Base-by-base conservation (phyloP, 2,329 filamentous ascomycete genomes). In the Bipolaris zeicola region DNA sequence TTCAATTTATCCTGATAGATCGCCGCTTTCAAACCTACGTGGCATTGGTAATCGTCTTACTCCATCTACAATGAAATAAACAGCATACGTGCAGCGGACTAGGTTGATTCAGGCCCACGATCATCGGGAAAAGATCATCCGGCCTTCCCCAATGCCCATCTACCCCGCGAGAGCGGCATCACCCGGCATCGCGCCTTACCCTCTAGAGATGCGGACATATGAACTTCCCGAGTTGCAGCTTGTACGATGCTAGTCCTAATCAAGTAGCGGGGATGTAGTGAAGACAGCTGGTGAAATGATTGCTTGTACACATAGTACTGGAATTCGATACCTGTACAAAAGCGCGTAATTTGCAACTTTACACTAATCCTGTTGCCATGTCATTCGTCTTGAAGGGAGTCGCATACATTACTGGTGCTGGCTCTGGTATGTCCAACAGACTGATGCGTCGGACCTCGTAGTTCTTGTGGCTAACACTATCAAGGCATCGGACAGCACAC, bases 401-500 rank as follows among this genome's bases (percentile, higher is more conserved):
- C 36, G 80, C 80, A 18, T 81, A 82, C 60, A 77, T 83, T 49
- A 82, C 80, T 3, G 81, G 80, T 28, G 80, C 79, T 34, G 79
- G 76, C 18, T 81, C 80, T 43, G 80, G 79, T 79, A 69, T 57
- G 70, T 38, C 22, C 1, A 11, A 16, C 13, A 48, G 16, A 28
- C 14, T 43, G 22, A 13, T 10, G 20, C 36, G 33, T 26, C 14
- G 22, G 33, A n/a, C 7, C 37, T 16, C 37, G 7, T 39, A 16
- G 22, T 36, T 31, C 11, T 41, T 39, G 41, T 8, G 24, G 20
- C 52, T 64, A 13, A 67, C n/a, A 28, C 13, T 3, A 37, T 6
- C 0, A 54, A 82, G 82, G 82, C 62, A 83, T 84, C 57, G 82
- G 82, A 22, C 76, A 79, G 57, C 63, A 74, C 58, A 79, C 79